Evolutionary conservation across 2,329 filamentous ascomycete species (phyloP).

Genomic region (Xylariaceae sp.): DNA sequence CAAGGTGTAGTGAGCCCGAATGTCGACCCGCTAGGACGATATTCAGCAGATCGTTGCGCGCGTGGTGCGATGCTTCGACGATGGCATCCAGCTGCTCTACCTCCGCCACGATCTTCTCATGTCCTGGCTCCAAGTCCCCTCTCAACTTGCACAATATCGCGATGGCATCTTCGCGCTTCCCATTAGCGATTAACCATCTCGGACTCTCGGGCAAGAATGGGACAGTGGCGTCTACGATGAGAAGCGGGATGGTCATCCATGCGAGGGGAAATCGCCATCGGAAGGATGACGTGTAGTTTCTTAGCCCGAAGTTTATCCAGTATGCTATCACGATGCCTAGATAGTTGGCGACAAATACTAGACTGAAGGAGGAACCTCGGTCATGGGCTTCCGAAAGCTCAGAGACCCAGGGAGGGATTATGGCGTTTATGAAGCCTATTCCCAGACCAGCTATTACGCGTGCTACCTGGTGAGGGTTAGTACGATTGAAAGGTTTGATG

Average conservation of each 20-base stretch:
- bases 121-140: slow-evolving; percentile 29
- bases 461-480: slow-evolving; percentile 27
- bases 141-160: slow-evolving; percentile 28
- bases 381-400: slow-evolving; percentile 45
- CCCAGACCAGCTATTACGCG: slow-evolving; percentile 49
- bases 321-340: slow-evolving; percentile 43
- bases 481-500: no score
- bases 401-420: slow-evolving; percentile 45
- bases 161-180: slow-evolving; percentile 30
- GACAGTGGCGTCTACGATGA: slow-evolving; percentile 36
- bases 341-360: slow-evolving; percentile 51
- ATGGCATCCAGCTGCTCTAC: slow-evolving; percentile 39
- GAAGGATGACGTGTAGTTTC: slow-evolving; percentile 27
- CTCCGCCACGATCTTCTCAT: slow-evolving; percentile 32
- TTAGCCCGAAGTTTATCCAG: slow-evolving; percentile 37
- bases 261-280: slow-evolving; percentile 37
- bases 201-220: slow-evolving; percentile 44
- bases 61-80: slow-evolving; percentile 35
- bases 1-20: slow-evolving; percentile 35
- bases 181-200: slow-evolving; percentile 37
- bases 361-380: slow-evolving; percentile 43
- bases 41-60: slow-evolving; percentile 36
- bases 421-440: slow-evolving; percentile 47
- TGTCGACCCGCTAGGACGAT: slow-evolving; percentile 36
- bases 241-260: slow-evolving; percentile 39